Conservation (phyloP, 768 basidiomycete genomes). For the Cubamyces sp. region DNA sequence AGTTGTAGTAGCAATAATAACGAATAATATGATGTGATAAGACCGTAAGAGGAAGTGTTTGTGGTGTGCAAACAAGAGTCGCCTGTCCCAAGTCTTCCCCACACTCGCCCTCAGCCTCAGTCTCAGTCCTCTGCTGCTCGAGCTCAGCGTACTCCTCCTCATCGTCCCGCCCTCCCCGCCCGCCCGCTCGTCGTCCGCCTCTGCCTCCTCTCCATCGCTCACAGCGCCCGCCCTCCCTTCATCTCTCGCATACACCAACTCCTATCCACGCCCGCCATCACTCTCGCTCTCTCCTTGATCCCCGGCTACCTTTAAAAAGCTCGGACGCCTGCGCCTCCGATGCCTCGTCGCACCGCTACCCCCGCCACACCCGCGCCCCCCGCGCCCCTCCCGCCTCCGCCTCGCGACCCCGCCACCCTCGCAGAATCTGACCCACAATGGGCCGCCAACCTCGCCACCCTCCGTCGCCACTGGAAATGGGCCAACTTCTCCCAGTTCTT, state of each 20-base stretch:
- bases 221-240: constrained; percentile 13
- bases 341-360: constrained; percentile 39
- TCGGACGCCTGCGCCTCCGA: constrained; percentile 34
- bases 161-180: neutral
- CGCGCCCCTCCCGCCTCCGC: constrained; percentile 25
- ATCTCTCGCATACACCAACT: constrained; percentile 16
- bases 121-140: neutral
- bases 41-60: constrained; percentile 4
- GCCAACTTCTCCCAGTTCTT: constrained; percentile 91
- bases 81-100: neutral
- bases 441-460: constrained; percentile 45
- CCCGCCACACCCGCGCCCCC: constrained; percentile 33
- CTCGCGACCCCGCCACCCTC: constrained; percentile 24
- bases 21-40: neutral
- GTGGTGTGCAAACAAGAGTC: constrained; percentile 2
- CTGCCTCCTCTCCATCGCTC: neutral
- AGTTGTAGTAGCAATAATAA: neutral
- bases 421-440: constrained; percentile 32
- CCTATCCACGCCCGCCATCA: neutral
- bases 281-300: constrained; percentile 24
- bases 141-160: neutral
- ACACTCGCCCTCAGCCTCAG: neutral
- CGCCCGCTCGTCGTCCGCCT: neutral
- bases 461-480: constrained; percentile 90
- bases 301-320: constrained; percentile 37